Evolutionary conservation across 1,284 basidiomycete genomes (phyloP), one percentile per base, ranked within the genome.

Genomic region (Moesziomyces sp.): DNA sequence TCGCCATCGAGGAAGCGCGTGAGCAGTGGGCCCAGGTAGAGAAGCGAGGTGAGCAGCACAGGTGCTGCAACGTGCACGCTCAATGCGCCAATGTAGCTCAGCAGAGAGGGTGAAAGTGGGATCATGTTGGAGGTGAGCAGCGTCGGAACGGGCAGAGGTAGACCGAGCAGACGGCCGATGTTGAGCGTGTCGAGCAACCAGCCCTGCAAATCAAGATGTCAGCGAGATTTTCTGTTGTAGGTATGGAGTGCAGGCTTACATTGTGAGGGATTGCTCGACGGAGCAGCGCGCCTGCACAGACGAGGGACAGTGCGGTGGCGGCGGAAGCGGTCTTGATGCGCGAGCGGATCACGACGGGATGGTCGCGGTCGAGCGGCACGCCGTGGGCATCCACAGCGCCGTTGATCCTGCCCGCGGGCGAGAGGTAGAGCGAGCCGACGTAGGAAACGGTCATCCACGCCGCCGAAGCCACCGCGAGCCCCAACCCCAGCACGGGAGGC

Each of bases 21-120:
- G 77, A 91, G 93, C 0, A 98, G 85, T 0, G 94, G 93, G 0
- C 96, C 96, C 4, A 90, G 83, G 83, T 92, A 96, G n/a, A 98
- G 87, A 3, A 89, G 72, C 0, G 92, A 91, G 0, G 91, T 91
- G 30, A 97, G 54, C 35, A 62, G 18, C 19, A 75, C 43, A 1
- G 74, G 61, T 5, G 53, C 30, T 6, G 38, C 13, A 0, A 70
- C 34, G 5, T 69, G 62, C 2, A 40, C 28, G 5, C 38, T 23
- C 2, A 76, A 2, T 1, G 46, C 49, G 26, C 24, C 2, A 3
- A 74, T 9, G 34, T 60, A 70, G 21, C 23, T 23, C 0, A 42
- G 2, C 0, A 81, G 40, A 0, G 78, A 26, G 3, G 79, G 77
- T 4, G 54, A 10, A 45, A 80, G 46, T 3, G 80, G 80, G 1